A percentile compares a stretch with the other conserved stretches of the same genome.
These are phyloP conservation scores for Aspergillus chevalieri DNA, from an alignment of 2,329 filamentous ascomycete species.

Conservation along the genomic window DNA sequence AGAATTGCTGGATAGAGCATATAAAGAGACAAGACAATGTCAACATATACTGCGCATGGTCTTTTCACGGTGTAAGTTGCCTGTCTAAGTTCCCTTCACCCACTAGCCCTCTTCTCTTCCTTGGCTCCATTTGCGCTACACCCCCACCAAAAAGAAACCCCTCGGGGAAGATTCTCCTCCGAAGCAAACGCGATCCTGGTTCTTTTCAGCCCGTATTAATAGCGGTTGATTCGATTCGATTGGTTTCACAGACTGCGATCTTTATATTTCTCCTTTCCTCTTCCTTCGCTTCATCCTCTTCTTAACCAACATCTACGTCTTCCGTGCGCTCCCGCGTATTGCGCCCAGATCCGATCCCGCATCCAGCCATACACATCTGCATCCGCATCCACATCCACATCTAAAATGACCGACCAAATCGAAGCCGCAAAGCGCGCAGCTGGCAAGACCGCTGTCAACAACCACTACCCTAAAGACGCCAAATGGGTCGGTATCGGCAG, in stretches of 20 bases:
- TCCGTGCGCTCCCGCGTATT: background rate
- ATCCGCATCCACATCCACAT: slow-evolving; percentile 5
- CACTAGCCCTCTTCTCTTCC: too few species aligned
- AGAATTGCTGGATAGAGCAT: background rate
- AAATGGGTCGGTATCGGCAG: slow-evolving; percentile 60
- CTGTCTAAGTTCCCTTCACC: too few species aligned
- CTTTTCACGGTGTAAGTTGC: background rate
- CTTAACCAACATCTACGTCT: slow-evolving; percentile 2
- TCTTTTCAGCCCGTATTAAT: background rate
- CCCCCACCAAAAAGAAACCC: too few species aligned
- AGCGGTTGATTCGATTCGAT: background rate
- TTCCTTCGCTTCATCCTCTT: background rate
- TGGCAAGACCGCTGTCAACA: slow-evolving; percentile 51
- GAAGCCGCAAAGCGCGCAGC: slow-evolving; percentile 57
- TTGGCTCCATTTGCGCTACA: too few species aligned
- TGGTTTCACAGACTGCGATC: background rate
- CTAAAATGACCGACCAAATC: slow-evolving; percentile 34
- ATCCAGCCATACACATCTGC: background rate
- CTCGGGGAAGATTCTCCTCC: background rate
- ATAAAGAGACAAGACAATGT: background rate
- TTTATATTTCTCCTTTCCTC: slow-evolving; percentile 4
- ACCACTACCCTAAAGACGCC: slow-evolving; percentile 54
- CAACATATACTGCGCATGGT: background rate
- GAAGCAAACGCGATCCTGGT: background rate
- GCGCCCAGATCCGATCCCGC: slow-evolving; percentile 1